Percentiles rank a stretch among this genome's conserved stretches.
These are phyloP conservation scores for Colletotrichum viniferum DNA, from an alignment of 2,329 filamentous ascomycete species.

Conservation along the genomic window DNA sequence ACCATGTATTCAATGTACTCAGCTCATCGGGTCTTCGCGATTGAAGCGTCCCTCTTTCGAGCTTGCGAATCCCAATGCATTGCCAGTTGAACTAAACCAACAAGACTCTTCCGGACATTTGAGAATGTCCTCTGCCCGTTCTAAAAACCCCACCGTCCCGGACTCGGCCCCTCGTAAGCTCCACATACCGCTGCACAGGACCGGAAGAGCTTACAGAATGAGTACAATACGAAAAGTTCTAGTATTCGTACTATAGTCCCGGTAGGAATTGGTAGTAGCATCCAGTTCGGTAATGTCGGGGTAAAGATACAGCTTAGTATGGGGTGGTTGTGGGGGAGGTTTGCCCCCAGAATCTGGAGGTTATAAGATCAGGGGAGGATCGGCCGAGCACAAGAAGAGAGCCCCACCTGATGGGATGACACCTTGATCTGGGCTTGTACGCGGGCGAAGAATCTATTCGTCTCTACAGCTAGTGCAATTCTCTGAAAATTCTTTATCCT, in stretches of 20 bases:
- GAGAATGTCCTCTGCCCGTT: neutral
- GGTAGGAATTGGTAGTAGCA: neutral
- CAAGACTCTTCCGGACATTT: neutral
- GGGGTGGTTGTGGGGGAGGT: neutral
- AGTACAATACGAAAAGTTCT: neutral
- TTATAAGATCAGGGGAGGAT: neutral
- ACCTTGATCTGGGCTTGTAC: neutral
- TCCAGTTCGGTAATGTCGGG: neutral
- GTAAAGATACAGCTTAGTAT: conserved; percentile 1
- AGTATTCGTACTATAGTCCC: neutral
- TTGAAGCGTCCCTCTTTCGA: neutral
- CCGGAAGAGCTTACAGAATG: neutral
- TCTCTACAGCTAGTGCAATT: neutral
- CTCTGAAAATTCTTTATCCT: neutral
- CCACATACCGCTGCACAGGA: neutral
- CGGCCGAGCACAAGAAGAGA: neutral
- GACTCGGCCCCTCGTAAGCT: neutral
- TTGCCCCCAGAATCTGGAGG: neutral
- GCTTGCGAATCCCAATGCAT: neutral
- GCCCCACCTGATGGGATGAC: conserved; percentile 7
- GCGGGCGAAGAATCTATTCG: neutral
- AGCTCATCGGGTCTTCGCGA: neutral
- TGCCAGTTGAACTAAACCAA: rapidly evolving
- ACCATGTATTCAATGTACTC: neutral
- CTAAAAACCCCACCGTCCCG: neutral